A percentile compares a stretch with the other conserved stretches of the same genome.
phyloP scores from a whole-genome alignment of 1,284 basidiomycete species.

The Pascua sp. region DNA sequence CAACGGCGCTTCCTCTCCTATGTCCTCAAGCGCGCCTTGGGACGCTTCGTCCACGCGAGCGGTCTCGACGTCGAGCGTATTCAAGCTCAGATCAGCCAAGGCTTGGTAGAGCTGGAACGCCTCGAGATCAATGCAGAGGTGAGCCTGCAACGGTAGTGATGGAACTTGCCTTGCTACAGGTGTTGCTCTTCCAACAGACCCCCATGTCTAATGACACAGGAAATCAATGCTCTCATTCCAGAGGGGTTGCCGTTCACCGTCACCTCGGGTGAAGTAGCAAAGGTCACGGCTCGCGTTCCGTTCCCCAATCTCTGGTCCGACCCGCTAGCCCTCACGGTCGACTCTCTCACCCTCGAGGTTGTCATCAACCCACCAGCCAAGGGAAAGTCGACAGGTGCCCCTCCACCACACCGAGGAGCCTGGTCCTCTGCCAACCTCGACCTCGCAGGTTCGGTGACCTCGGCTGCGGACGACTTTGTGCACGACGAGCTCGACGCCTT shows the following conservation, averaged over 20 bases:
- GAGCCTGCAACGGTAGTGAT: slow-evolving; percentile 30
- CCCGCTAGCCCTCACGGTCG: slow-evolving; percentile 50
- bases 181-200: slow-evolving; percentile 12
- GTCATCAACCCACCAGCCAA: slow-evolving; percentile 57
- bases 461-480: slow-evolving; percentile 77
- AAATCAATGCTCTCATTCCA: slow-evolving; percentile 69
- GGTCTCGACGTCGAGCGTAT: slow-evolving; percentile 82
- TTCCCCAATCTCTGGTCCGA: slow-evolving; percentile 47
- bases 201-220: slow-evolving; percentile 52
- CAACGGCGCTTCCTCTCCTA: slow-evolving; percentile 88
- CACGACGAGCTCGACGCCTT: slow-evolving; percentile 69
- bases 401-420: too few relatives aligned
- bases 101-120: slow-evolving; percentile 78
- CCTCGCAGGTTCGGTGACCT: slow-evolving; percentile 70
- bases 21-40: slow-evolving; percentile 74
- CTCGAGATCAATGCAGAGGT: slow-evolving; percentile 74
- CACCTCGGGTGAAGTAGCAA: slow-evolving; percentile 66
- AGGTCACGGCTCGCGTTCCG: slow-evolving; percentile 62
- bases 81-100: slow-evolving; percentile 86
- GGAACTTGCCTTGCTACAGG: neutral
- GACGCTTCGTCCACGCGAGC: slow-evolving; percentile 79
- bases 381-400: neutral
- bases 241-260: slow-evolving; percentile 65
- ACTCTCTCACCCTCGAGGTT: slow-evolving; percentile 67
- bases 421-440: slow-evolving; percentile 44